Evolutionary conservation across 2,329 filamentous ascomycete genomes (phyloP).

Genomic region (Aspergillus quadrilineatus): DNA sequence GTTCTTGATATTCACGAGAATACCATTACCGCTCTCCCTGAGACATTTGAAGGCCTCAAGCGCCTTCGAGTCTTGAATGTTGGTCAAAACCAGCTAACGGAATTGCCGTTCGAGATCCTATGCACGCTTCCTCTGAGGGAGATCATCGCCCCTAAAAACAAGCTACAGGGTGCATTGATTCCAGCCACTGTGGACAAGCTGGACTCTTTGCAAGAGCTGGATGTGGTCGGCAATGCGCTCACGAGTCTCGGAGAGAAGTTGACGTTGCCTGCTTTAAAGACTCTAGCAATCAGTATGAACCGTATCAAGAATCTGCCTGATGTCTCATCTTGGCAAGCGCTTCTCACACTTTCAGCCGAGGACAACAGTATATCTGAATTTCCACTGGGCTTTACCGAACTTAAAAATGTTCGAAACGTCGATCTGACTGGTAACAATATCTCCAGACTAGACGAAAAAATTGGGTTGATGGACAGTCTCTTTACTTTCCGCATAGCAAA

Average conservation of each 20-base stretch:
- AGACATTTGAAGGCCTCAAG: conserved; percentile 63
- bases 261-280: conserved; percentile 69
- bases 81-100: conserved; percentile 72
- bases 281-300: conserved; percentile 77
- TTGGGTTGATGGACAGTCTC: conserved; percentile 77
- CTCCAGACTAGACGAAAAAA: conserved; percentile 68
- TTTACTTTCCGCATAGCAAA: conserved; percentile 74
- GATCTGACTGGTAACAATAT: conserved; percentile 88
- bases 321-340: conserved; percentile 68
- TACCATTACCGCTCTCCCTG: conserved; percentile 68
- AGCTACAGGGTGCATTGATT: conserved; percentile 70
- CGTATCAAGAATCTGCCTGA: conserved; percentile 71
- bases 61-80: conserved; percentile 75
- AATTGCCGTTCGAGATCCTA: conserved; percentile 69
- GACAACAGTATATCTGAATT: conserved; percentile 76
- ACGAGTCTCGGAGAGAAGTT: conserved; percentile 53
- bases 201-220: conserved; percentile 68
- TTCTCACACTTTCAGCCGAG: conserved; percentile 72
- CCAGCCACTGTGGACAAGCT: conserved; percentile 59
- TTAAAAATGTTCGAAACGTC: conserved; percentile 69
- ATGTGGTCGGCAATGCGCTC: conserved; percentile 75
- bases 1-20: conserved; percentile 80
- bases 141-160: conserved; percentile 74
- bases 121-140: conserved; percentile 69
- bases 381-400: conserved; percentile 70